phyloP scores from a whole-genome alignment of 257 asterid species.

The Misopates orontium region DNA sequence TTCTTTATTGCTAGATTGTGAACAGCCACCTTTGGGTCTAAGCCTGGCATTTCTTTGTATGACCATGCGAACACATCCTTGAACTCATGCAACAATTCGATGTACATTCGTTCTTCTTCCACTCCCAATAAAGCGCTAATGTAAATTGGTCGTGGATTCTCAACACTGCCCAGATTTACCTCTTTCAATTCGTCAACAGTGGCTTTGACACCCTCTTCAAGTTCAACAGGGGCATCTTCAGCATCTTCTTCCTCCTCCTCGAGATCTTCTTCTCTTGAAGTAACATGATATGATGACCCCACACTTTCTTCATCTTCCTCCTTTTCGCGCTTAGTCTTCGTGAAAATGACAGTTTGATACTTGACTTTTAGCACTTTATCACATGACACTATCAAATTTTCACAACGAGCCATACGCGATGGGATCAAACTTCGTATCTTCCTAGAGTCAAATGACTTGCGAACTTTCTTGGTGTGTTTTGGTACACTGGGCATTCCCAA shows the following conservation, averaged over 20 bases:
- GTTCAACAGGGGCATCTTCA: background rate
- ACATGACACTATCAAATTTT: background rate
- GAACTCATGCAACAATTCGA: background rate
- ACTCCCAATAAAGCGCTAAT: background rate
- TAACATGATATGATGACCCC: background rate
- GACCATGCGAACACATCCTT: conserved; percentile 15
- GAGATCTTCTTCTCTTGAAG: no score
- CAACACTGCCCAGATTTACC: background rate
- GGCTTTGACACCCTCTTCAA: background rate
- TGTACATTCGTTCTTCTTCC: background rate
- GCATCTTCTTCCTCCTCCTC: background rate
- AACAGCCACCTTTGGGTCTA: conserved; percentile 12
- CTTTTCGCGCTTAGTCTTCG: background rate
- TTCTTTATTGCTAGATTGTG: background rate
- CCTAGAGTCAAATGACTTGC: background rate
- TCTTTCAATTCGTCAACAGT: background rate
- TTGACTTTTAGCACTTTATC: background rate
- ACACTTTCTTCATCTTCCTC: background rate
- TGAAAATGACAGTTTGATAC: background rate
- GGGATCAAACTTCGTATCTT: background rate
- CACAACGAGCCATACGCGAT: background rate
- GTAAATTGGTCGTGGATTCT: background rate
- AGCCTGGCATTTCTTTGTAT: conserved; percentile 10
- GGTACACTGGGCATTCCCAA: background rate
- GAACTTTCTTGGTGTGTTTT: background rate